Percentiles rank a stretch among this genome's conserved stretches.
Evolutionary conservation across 495 filamentous ascomycete genomes (phyloP).

Genomic region (Podospora tetraspora): DNA sequence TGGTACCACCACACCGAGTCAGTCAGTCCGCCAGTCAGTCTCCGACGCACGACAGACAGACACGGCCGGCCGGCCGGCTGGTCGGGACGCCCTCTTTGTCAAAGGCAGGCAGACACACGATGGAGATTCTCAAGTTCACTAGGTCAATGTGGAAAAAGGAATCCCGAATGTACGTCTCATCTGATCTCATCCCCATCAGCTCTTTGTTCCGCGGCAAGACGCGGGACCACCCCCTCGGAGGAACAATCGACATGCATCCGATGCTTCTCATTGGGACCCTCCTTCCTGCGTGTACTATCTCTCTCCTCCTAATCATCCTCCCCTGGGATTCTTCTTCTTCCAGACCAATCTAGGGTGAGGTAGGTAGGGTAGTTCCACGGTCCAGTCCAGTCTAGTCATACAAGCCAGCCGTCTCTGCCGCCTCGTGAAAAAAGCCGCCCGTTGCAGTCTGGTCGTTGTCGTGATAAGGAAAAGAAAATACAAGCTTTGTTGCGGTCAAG

Average conservation of each 20-base stretch:
- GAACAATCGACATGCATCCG: background rate
- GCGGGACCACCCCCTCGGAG: background rate
- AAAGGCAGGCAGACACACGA: background rate
- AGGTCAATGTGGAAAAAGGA: background rate
- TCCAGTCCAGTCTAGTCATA: background rate
- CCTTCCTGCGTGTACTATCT: background rate
- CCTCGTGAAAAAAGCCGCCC: background rate
- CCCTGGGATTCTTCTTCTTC: background rate
- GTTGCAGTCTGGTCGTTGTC: background rate
- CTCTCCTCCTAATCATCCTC: background rate
- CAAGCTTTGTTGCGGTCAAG: background rate
- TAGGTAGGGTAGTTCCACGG: background rate
- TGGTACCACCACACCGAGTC: background rate
- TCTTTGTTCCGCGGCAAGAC: background rate
- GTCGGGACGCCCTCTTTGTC: background rate
- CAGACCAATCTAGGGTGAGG: background rate
- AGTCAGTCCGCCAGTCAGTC: background rate
- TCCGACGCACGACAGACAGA: background rate
- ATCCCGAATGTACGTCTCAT: background rate
- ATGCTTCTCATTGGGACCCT: background rate
- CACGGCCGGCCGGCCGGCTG: no score
- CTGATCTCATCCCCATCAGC: background rate
- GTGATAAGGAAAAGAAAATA: background rate
- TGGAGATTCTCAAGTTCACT: background rate
- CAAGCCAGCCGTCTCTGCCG: background rate